Base-by-base conservation (phyloP, 2,329 filamentous ascomycete genomes). In the Stagonosporopsis vannaccii region DNA sequence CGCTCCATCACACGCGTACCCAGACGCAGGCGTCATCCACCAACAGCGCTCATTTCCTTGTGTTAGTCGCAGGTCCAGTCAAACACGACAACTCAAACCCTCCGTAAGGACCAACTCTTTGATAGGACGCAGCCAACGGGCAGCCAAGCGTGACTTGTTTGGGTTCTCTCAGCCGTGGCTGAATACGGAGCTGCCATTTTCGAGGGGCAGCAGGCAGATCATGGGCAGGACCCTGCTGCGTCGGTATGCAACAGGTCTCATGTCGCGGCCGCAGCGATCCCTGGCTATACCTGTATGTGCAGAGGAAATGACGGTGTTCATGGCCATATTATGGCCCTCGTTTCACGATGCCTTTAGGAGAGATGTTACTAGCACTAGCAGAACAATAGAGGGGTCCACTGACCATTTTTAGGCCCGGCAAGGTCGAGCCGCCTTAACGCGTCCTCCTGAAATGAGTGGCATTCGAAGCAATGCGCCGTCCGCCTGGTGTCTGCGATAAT, bases 371-470 rank as follows among this genome's bases (percentile, higher is more conserved):
- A 45, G 33, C 17, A 50, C 53, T 42, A 40, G 42, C 47, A 51
- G 46, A 45, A 56, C 36, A 35, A 50, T 47, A 55, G 41, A 45
- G 41, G 52, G 52, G 52, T 47, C 53, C 53, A 51, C 47, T 26
- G n/a, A 36, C 47, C 39, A 44, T 41, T 47, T 51, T 42, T 33
- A 56, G 53, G 37, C 42, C 22, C 26, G 35, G 47, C 47, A 51
- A 32, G 47, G 53, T 51, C 47, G 37, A 51, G 53, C 47, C 53
- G 47, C 53, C 43, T 56, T 46, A 37, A 51, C 47, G 47, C 47
- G 42, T 41, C 41, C 46, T 56, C 53, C 53, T 56, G 42, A 56
- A 56, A 56, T 56, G 36, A 56, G 47, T 56, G 53, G 47, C 36
- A 51, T 51, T 46, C 40, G 30, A 51, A 51, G 41, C 28, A 42